Base-by-base conservation (phyloP, 768 basidiomycete species). In the Leccinum barrowsii region DNA sequence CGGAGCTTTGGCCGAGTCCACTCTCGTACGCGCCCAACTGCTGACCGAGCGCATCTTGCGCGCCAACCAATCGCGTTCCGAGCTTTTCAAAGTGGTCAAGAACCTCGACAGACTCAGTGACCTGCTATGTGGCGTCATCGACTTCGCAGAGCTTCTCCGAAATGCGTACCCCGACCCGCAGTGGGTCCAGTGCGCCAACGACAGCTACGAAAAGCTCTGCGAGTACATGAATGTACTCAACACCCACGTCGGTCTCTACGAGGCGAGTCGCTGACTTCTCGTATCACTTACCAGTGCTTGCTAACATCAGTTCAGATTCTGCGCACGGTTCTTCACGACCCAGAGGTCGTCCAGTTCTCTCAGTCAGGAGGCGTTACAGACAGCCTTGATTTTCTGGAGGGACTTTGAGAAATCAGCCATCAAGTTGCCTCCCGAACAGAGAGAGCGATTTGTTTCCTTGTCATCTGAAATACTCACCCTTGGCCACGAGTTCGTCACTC, bases 321-420 rank as follows among this genome's bases (percentile, higher is more conserved):
- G 50, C 85, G 84, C 70, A 76, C 73, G 15, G 88, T 93, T 48
- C 73, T 94, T 56, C 81, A 81, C 22, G 89, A 93, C 70, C 77
- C 81, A 5, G 78, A 81, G 22, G 80, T 93, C 40, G 81, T 87
- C 30, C 77, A 81, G 52, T 83, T 83, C 84, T 1, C 80, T 92
- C 53, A 82, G 80, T 52, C 82, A 82, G 12, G 92, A 93, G 68
- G 92, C 88, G n/a, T 76, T 83, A 55, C 85, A 89, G 63, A 94
- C 95, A 6, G 94, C 97, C 28, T 80, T 90, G 22, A 95, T 95
- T 59, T 98, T 98, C 74, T 89, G 93, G 83, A 83, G 90, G 50
- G 97, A 98, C 78, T 99, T 99, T 74, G 92, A 97, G 70, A 94
- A 94, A 72, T 98, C 95, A 13, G 96, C 93, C 8, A 95, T 98